Base-by-base conservation (phyloP, 164 flowering plant species). In the Litsea cubeba region DNA sequence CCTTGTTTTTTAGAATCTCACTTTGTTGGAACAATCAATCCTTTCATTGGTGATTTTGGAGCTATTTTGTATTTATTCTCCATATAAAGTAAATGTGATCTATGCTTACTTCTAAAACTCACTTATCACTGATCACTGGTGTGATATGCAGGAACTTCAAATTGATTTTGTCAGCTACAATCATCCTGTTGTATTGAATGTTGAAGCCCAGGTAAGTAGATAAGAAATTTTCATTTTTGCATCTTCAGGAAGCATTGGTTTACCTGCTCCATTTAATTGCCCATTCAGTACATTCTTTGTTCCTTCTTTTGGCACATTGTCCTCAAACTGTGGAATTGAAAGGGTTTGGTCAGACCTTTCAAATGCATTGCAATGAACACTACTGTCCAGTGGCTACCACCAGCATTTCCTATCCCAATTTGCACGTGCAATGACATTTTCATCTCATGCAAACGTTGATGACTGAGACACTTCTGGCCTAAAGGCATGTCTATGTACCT, bases 101-200 rank as follows among this genome's bases (percentile, higher is more conserved):
- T 5, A 32, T 32, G 35, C 35, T 32, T 32, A 32, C 35, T 32
- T 35, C n/a, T 1, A 20, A 12, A 10, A 25, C 70, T 51, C 22
- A 49, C 64, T 10, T 50, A 24, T 24, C 25, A 24, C 25, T 24
- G 25, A 49, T 5, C 1, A 24, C 18, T 25, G 51, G 50, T 50
- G 28, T 22, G 32, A 50, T 46, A 26, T 73, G 15, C 79, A 95
- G 99, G 99, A 91, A 73, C 92, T 93, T 77, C 85, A 87, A 77
- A 85, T 95, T 77, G 84, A 84, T 51, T 92, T 84, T 79, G 72
- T 79, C 20, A 73, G 81, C 69, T 89, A 87, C 74, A 94, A 90
- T 51, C 99, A 95, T 83, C 97, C 98, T 28, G 88, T 84, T 26
- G 99, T 92, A 66, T 67, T 89, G 86, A 95, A 97, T 4, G 97